Evolutionary conservation across 495 filamentous ascomycete species (phyloP).

Genomic region (Daldinia caldariorum): DNA sequence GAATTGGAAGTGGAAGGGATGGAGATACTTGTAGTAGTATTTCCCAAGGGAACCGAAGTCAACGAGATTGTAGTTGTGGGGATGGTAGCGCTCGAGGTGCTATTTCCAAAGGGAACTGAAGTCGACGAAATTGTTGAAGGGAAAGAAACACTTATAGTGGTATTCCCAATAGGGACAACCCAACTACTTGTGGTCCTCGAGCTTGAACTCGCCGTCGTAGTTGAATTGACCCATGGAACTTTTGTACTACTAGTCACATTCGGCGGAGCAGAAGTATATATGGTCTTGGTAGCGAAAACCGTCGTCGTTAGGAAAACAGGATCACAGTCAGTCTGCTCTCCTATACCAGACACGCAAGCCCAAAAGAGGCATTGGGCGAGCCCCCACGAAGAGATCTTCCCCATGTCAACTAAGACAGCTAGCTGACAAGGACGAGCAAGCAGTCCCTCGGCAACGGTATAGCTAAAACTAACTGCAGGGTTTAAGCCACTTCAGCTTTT

Average conservation of each 20-base stretch:
- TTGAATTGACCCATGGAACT: conserved; percentile 22
- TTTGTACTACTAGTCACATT: conserved; percentile 31
- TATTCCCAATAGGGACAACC: conserved; percentile 7
- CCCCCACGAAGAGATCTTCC: conserved; percentile 28
- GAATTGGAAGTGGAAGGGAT: conserved; percentile 7
- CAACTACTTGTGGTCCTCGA: conserved; percentile 14
- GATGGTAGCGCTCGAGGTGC: neutral
- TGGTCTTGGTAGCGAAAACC: conserved; percentile 40
- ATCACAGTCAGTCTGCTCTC: conserved; percentile 24
- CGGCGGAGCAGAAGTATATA: conserved; percentile 33
- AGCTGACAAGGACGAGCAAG: conserved; percentile 22
- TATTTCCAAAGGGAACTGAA: conserved; percentile 1
- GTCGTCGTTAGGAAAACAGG: conserved; percentile 39
- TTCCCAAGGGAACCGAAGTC: neutral
- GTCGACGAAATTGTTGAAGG: conserved; percentile 10
- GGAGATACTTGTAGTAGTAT: conserved; percentile 7
- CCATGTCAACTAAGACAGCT: conserved; percentile 23
- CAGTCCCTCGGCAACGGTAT: conserved; percentile 1
- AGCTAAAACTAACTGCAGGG: conserved; percentile 21
- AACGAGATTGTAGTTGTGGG: neutral
- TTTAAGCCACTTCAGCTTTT: conserved; percentile 20
- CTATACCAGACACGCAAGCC: conserved; percentile 25
- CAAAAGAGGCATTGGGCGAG: conserved; percentile 36
- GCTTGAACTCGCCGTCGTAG: conserved; percentile 10
- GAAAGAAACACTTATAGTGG: conserved; percentile 3